phyloP scores from a whole-genome alignment of 805 yeast species.

The Nakazawaea siamensis region DNA sequence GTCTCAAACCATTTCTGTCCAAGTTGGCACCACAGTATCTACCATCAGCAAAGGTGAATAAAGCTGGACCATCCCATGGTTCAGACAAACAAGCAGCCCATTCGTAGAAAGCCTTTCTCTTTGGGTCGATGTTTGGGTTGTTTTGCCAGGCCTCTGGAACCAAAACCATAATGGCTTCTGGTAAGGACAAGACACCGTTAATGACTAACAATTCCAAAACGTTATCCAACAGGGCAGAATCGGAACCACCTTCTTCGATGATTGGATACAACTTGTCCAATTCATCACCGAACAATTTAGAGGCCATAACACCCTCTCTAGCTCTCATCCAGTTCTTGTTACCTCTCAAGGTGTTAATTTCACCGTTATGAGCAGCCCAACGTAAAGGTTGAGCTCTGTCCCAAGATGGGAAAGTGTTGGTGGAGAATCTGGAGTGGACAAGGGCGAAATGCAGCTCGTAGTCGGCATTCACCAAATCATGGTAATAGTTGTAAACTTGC shows the following conservation, averaged over 20 bases:
- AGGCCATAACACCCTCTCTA: slow-evolving; percentile 93
- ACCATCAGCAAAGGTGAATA: slow-evolving; percentile 94
- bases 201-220: slow-evolving; percentile 86
- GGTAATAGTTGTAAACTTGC: slow-evolving; percentile 92
- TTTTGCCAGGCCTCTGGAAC: slow-evolving; percentile 99
- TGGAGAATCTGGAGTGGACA: slow-evolving; percentile 95
- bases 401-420: slow-evolving; percentile 99
- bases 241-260: slow-evolving; percentile 98
- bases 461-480: slow-evolving; percentile 84
- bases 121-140: slow-evolving; percentile 78
- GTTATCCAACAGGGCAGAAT: slow-evolving; percentile 95
- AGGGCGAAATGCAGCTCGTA: slow-evolving; percentile 93
- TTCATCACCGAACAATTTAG: slow-evolving; percentile 82
- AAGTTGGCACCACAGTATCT: slow-evolving; percentile 97
- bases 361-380: slow-evolving; percentile 98
- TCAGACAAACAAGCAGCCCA: slow-evolving; percentile 99
- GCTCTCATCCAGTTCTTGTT: slow-evolving; percentile 99
- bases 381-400: slow-evolving; percentile 98
- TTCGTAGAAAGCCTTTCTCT: slow-evolving; percentile 90
- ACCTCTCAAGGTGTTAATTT: slow-evolving; percentile 93
- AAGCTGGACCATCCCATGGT: slow-evolving; percentile 99
- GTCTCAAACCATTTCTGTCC: slow-evolving; percentile 96
- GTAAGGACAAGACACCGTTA: slow-evolving; percentile 85
- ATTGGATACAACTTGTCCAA: slow-evolving; percentile 88
- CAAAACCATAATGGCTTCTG: slow-evolving; percentile 95